Evolutionary conservation across 2,329 filamentous ascomycete genomes (phyloP), one percentile per base, ranked within the genome.

Genomic region (Alternaria angustiovoidea): DNA sequence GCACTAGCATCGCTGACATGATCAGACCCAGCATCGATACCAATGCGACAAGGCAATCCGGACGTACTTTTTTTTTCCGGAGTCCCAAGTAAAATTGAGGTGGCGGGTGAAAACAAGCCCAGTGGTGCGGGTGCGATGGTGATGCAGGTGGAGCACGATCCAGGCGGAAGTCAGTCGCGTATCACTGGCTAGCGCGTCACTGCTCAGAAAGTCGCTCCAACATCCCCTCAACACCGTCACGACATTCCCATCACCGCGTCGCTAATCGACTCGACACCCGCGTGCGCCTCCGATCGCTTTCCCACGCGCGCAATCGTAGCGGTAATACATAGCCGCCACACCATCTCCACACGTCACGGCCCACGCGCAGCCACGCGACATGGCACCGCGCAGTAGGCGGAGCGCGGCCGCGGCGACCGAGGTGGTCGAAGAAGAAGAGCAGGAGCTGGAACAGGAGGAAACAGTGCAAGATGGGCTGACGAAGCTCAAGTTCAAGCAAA

Each of bases 401-500:
- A 78, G 75, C 69, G 75, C 69, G 42, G 70, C 68, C 55, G 74
- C 75, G 58, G 76, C 75, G 54, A 63, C 67, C 5, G 70, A 72
- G 24, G 74, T 64, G n/a, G 69, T 71, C 24, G 68, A 67, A 54
- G 69, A 65, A 39, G 73, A 67, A 46, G 68, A 72, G 56, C 66
- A 69, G 36, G 70, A 70, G 59, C 71, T 66, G 55, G 68, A 68
- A 44, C 63, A 60, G 14, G 49, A 66, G 18, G 54, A 57, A 14
- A 64, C 58, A 49, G 86, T 97, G 43, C 82, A 88, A 66, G 70
- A 69, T 46, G 70, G 66, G 34, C 48, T 67, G 51, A 63, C 65
- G 58, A 72, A 61, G 58, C 87, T 99, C 48, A 83, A 88, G 68
- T 98, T 98, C 84, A 88, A 94, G 72, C 89, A 97, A 75, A 85